These are phyloP conservation scores for Suillus brevipes DNA, from an alignment of 768 basidiomycete genomes.

Conservation along the genomic window DNA sequence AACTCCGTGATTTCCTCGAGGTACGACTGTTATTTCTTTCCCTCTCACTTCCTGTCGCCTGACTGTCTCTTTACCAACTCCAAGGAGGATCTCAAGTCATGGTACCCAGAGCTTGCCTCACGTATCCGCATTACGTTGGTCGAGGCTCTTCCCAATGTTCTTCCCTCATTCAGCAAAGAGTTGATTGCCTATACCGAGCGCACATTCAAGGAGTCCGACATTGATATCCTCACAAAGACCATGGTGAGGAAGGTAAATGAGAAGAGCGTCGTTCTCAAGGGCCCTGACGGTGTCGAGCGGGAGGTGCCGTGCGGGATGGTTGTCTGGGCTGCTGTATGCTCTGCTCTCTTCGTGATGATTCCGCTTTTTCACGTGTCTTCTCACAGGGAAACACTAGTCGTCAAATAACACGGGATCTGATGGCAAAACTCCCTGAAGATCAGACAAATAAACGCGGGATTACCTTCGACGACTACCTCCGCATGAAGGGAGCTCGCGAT, in stretches of 20 bases:
- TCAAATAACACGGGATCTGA: conserved; percentile 55
- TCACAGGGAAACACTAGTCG: conserved; percentile 51
- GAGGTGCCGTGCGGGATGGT: conserved; percentile 95
- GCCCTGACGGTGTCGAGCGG: conserved; percentile 79
- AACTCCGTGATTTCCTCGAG: conserved; percentile 87
- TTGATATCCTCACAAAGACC: conserved; percentile 96
- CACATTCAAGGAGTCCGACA: conserved; percentile 97
- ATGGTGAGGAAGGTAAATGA: conserved; percentile 86
- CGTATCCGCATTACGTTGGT: conserved; percentile 90
- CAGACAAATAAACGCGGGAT: conserved; percentile 92
- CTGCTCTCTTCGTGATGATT: not conserved
- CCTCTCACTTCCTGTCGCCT: not conserved
- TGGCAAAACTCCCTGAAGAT: conserved; percentile 68
- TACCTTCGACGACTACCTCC: conserved; percentile 82
- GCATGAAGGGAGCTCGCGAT: conserved; percentile 71
- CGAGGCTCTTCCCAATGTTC: conserved; percentile 93
- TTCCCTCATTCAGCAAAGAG: conserved; percentile 93
- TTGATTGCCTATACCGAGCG: conserved; percentile 87
- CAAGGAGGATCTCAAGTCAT: conserved; percentile 77
- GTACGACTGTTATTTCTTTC: conserved; percentile 28
- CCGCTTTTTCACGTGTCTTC: not conserved
- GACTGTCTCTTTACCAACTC: conserved; percentile 5
- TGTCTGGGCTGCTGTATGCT: conserved; percentile 80
- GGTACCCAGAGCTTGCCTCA: conserved; percentile 95
- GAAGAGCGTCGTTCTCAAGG: conserved; percentile 80